Conservation (phyloP, 2,329 filamentous ascomycete genomes). For the Ascochyta rabiei region DNA sequence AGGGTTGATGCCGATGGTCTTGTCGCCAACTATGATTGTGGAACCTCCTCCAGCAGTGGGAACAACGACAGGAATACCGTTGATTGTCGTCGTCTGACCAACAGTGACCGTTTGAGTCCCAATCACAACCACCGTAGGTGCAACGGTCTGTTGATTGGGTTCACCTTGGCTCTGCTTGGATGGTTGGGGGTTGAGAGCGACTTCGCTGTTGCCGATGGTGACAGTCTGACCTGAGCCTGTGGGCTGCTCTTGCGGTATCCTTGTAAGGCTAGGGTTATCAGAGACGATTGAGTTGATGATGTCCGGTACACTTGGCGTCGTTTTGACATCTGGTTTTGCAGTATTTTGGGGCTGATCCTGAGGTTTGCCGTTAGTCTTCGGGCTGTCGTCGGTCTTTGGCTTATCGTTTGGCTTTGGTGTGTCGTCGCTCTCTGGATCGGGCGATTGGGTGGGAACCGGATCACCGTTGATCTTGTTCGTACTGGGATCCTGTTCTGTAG, state of each 20-base stretch:
- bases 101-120: constrained; percentile 36
- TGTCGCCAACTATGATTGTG: constrained; percentile 37
- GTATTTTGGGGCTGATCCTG: constrained; percentile 8
- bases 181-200: constrained; percentile 22
- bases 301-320: constrained; percentile 18
- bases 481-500: constrained; percentile 6
- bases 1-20: constrained; percentile 29
- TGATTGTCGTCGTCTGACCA: constrained; percentile 40
- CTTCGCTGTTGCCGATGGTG: constrained; percentile 31
- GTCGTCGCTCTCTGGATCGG: constrained; percentile 4
- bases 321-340: constrained; percentile 2
- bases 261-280: constrained; percentile 18
- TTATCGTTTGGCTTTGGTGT: constrained; percentile 3
- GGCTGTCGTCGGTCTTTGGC: background rate
- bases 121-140: constrained; percentile 28
- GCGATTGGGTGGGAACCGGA: background rate
- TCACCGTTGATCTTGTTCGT: constrained; percentile 3
- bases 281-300: constrained; percentile 23
- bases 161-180: constrained; percentile 20
- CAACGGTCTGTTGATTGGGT: constrained; percentile 16
- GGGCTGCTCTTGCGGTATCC: constrained; percentile 7
- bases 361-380: constrained; percentile 8
- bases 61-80: constrained; percentile 39
- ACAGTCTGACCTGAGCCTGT: constrained; percentile 18
- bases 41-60: constrained; percentile 31